Conservation (phyloP, 2,329 filamentous ascomycete genomes). For the Pseudogymnoascus sp. region DNA sequence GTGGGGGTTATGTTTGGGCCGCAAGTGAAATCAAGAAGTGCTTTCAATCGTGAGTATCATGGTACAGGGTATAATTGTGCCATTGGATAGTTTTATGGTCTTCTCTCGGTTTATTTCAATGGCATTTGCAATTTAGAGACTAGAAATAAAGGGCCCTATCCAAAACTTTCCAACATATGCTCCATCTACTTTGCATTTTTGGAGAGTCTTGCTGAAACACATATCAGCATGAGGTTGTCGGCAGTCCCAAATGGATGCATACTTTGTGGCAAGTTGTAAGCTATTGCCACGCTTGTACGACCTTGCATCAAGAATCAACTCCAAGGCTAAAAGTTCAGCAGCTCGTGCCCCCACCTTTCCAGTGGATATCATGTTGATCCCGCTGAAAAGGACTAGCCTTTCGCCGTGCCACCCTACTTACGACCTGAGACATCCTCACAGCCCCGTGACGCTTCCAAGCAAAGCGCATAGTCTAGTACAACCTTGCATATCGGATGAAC, state of each 20-base stretch:
- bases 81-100: neutral
- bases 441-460: neutral
- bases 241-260: neutral
- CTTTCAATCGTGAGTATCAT: constrained; percentile 12
- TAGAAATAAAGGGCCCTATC: neutral
- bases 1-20: constrained; percentile 15
- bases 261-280: neutral
- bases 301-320: neutral
- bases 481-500: neutral
- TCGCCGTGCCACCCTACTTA: neutral
- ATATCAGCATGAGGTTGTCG: neutral
- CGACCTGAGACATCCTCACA: neutral
- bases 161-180: neutral
- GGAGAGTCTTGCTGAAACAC: neutral
- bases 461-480: neutral
- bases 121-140: neutral
- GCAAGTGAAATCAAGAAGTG: constrained; percentile 15
- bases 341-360: neutral
- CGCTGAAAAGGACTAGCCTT: neutral
- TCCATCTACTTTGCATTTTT: neutral
- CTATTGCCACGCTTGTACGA: neutral
- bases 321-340: neutral
- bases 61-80: neutral
- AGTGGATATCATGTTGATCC: neutral
- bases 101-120: neutral